A percentile compares a stretch with the other conserved stretches of the same genome.
These are phyloP conservation scores for Suillus fuscotomentosus DNA, from an alignment of 768 basidiomycete genomes.

Conservation along the genomic window DNA sequence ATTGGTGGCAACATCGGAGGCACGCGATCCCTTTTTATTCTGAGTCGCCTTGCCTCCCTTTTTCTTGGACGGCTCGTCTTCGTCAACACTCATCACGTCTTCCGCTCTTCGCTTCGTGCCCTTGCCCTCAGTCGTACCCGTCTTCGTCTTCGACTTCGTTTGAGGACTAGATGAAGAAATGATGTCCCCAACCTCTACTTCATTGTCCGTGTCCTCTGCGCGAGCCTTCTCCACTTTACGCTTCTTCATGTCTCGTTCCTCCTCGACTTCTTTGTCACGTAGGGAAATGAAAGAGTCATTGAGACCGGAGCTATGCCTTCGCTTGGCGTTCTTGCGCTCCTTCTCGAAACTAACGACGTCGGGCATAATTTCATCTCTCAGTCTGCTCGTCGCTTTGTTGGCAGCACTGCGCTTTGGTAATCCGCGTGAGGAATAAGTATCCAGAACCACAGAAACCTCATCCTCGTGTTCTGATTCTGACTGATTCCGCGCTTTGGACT, in stretches of 20 bases:
- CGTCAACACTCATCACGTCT: conserved; percentile 10
- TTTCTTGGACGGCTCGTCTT: conserved; percentile 3
- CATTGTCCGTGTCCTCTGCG: conserved; percentile 23
- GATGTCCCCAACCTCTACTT: conserved; percentile 19
- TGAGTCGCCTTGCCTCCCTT: conserved; percentile 3
- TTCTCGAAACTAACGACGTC: conserved; percentile 70
- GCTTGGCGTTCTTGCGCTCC: conserved; percentile 50
- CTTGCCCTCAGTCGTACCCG: conserved; percentile 10
- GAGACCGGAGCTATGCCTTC: conserved; percentile 30
- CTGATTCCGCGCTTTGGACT: conserved; percentile 1
- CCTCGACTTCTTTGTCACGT: conserved; percentile 13
- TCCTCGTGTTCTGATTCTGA: conserved; percentile 5
- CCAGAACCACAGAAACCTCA: conserved; percentile 12
- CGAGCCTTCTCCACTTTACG: conserved; percentile 19
- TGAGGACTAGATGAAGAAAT: conserved; percentile 12
- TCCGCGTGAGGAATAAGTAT: conserved; percentile 14
- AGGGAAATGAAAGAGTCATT: conserved; percentile 22
- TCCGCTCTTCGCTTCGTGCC: background rate
- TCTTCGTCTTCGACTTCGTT: conserved; percentile 13
- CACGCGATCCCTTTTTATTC: conserved; percentile 13
- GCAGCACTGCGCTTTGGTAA: conserved; percentile 50
- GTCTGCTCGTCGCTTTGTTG: conserved; percentile 44
- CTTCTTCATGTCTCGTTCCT: conserved; percentile 16
- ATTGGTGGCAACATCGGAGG: background rate
- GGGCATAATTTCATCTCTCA: conserved; percentile 66